phyloP scores from a whole-genome alignment of 108 stramenopile genomes.

The Skeletonema costatum region DNA sequence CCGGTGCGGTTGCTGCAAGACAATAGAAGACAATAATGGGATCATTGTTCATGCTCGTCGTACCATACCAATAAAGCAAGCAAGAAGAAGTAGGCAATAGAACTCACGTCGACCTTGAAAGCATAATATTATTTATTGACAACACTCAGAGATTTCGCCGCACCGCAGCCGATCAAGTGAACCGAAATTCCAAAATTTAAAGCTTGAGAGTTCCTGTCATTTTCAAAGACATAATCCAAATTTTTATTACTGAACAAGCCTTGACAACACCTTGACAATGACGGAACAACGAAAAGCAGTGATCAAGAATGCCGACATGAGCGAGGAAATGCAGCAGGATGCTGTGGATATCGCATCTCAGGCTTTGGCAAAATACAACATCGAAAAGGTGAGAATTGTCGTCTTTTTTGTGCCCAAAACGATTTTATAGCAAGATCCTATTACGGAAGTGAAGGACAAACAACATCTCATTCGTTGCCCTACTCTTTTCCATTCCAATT shows the following conservation, averaged over 20 bases:
- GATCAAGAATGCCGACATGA: slow-evolving; percentile 99
- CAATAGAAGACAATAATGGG: no score
- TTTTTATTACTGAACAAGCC: no score
- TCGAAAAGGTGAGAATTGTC: slow-evolving; percentile 91
- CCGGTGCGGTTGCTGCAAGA: no score
- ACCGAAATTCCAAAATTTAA: neutral
- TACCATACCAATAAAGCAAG: no score
- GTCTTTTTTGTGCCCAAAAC: neutral
- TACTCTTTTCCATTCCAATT: neutral
- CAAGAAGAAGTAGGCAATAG: no score
- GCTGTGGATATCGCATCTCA: slow-evolving; percentile 98
- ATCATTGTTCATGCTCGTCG: no score
- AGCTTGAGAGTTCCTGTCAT: neutral
- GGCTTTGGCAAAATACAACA: slow-evolving; percentile 99
- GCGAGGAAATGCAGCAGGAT: slow-evolving; percentile 99
- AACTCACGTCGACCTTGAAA: no score
- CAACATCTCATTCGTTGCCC: neutral
- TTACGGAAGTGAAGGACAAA: neutral
- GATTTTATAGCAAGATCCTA: neutral
- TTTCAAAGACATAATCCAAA: neutral
- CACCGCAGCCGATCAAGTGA: neutral
- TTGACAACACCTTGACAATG: slow-evolving; percentile 40
- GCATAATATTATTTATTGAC: neutral
- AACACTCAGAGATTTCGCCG: neutral
- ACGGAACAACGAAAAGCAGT: slow-evolving; percentile 98